Evolutionary conservation across 352 stramenopile species (phyloP).

Genomic region (Globisporangium sylvaticum): DNA sequence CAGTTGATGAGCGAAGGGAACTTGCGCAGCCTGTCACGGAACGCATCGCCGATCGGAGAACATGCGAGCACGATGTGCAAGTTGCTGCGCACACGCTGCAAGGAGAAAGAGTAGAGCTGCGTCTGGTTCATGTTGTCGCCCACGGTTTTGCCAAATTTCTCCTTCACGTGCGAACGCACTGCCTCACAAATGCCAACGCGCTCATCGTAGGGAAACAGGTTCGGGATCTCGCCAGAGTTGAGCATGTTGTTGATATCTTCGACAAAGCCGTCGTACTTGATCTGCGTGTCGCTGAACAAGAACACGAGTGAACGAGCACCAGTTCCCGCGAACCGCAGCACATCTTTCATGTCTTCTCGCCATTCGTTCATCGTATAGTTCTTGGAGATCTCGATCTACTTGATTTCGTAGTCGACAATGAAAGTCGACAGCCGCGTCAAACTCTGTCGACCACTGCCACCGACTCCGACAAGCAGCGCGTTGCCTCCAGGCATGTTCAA

Average conservation of each 20-base stretch:
- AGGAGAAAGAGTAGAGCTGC: conserved; percentile 92
- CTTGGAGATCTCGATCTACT: conserved; percentile 95
- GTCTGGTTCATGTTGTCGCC: conserved; percentile 89
- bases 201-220: conserved; percentile 93
- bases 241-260: conserved; percentile 97
- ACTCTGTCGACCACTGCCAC: conserved; percentile 90
- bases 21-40: conserved; percentile 91
- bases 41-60: conserved; percentile 92
- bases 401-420: conserved; percentile 91
- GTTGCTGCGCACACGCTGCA: conserved; percentile 88
- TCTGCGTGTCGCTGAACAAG: conserved; percentile 94
- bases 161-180: conserved; percentile 88
- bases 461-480: conserved; percentile 90
- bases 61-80: conserved; percentile 94
- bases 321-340: conserved; percentile 87
- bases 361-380: conserved; percentile 94
- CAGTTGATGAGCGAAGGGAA: conserved; percentile 97
- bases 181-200: conserved; percentile 88
- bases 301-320: conserved; percentile 88
- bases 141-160: conserved; percentile 87
- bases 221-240: conserved; percentile 94
- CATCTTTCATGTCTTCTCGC: conserved; percentile 93
- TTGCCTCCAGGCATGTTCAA: conserved; percentile 95
- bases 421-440: conserved; percentile 91
- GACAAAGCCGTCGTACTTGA: conserved; percentile 95